phyloP scores from a whole-genome alignment of 352 stramenopile species.

The Globisporangium irregulare region DNA sequence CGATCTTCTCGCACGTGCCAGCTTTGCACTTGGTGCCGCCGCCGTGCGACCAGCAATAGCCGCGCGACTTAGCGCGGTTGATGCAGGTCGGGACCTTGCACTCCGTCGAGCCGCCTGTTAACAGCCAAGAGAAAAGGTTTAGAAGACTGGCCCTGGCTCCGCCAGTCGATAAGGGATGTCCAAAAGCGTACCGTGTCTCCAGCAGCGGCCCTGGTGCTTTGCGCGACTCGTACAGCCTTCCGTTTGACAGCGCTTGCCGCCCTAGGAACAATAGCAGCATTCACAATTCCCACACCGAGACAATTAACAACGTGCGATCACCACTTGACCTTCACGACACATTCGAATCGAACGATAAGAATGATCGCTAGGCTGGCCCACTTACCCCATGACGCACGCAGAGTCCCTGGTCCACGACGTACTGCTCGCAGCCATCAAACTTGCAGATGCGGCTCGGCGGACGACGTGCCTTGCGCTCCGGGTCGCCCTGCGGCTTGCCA shows the following conservation, averaged over 20 bases:
- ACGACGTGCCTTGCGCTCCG: constrained; percentile 48
- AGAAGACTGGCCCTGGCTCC: background rate
- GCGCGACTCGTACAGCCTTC: constrained; percentile 26
- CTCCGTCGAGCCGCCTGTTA: constrained; percentile 17
- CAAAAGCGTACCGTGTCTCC: constrained; percentile 14
- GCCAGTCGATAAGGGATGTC: background rate
- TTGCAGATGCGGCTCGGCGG: constrained; percentile 71
- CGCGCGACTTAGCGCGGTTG: constrained; percentile 37
- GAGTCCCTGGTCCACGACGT: constrained; percentile 75
- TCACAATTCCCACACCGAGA: background rate
- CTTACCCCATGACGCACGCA: constrained; percentile 71
- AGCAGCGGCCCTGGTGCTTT: constrained; percentile 20
- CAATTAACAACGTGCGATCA: background rate
- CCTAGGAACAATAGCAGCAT: constrained; percentile 10
- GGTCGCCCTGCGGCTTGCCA: constrained; percentile 31
- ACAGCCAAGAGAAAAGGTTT: background rate
- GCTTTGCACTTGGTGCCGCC: constrained; percentile 31
- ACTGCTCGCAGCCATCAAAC: constrained; percentile 69
- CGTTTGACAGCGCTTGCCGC: constrained; percentile 20
- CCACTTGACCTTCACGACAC: background rate
- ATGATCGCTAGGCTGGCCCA: background rate
- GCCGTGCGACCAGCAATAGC: constrained; percentile 35
- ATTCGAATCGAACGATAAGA: background rate
- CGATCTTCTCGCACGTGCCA: constrained; percentile 27
- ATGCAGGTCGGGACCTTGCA: constrained; percentile 26